Evolutionary conservation across 1,284 basidiomycete genomes (phyloP).

Genomic region (Athelia sp.): DNA sequence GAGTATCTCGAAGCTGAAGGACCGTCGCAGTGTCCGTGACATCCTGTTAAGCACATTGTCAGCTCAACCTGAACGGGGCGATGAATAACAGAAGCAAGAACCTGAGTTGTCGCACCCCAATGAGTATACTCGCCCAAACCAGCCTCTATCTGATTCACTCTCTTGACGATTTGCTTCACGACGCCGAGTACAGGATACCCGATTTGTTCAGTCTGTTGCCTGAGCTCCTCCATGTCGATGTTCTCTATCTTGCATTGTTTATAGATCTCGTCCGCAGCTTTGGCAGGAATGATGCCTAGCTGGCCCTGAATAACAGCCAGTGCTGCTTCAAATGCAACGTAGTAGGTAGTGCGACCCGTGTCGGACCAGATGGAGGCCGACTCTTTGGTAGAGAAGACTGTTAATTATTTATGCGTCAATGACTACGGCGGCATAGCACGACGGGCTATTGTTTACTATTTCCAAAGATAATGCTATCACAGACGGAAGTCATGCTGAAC

Average conservation of each 20-base stretch:
- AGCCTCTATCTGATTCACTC: conserved; percentile 26
- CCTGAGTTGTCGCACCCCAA: conserved; percentile 43
- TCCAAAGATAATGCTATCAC: not conserved
- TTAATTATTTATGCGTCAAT: conserved; percentile 29
- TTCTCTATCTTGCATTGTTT: conserved; percentile 28
- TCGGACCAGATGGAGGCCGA: conserved; percentile 37
- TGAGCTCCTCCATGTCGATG: conserved; percentile 32
- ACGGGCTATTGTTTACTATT: not conserved
- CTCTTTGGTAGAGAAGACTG: conserved; percentile 33
- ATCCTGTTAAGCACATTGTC: conserved; percentile 23
- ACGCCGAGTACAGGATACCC: conserved; percentile 39
- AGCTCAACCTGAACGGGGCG: too few species aligned
- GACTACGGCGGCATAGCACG: too few species aligned
- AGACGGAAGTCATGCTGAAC: not conserved
- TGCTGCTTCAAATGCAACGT: conserved; percentile 33
- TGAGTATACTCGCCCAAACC: conserved; percentile 40
- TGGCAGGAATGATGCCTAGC: conserved; percentile 31
- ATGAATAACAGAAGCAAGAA: too few species aligned
- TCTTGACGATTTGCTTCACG: conserved; percentile 34
- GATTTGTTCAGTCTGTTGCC: conserved; percentile 32
- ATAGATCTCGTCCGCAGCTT: conserved; percentile 28
- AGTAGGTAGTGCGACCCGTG: conserved; percentile 26
- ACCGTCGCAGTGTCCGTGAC: conserved; percentile 40
- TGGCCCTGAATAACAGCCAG: conserved; percentile 32
- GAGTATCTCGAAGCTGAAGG: conserved; percentile 34